Percentiles rank a stretch among this genome's conserved stretches.
Conservation (phyloP, 352 stramenopile genomes). For the Phytophthora pisi region DNA sequence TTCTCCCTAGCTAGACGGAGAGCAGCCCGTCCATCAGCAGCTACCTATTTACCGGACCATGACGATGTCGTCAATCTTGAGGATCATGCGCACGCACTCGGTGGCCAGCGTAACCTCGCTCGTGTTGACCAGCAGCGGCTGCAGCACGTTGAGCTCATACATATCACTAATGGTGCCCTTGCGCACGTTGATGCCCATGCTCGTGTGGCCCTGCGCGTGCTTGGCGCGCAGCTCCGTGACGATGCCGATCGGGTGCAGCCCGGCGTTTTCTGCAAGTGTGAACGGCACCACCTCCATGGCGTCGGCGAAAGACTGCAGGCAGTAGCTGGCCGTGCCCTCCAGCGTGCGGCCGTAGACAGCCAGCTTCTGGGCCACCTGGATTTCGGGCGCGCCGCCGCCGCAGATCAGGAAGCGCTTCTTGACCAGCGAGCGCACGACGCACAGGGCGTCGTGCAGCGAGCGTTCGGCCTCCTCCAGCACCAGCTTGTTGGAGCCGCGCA, state of each 20-base stretch:
- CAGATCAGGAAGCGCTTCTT: conserved; percentile 99
- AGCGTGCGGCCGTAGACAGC: conserved; percentile 93
- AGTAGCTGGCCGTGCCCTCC: conserved; percentile 96
- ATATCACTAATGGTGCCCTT: conserved; percentile 98
- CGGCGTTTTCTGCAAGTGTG: conserved; percentile 99
- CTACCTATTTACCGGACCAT: conserved; percentile 89
- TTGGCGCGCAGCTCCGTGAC: conserved; percentile 96
- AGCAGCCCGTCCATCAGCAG: conserved; percentile 14
- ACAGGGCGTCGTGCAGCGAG: conserved; percentile 99
- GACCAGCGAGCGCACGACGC: conserved; percentile 97
- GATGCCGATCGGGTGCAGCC: conserved; percentile 98
- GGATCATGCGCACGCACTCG: conserved; percentile 99
- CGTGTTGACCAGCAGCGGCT: conserved; percentile 98
- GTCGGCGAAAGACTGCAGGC: conserved; percentile 97
- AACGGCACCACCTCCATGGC: conserved; percentile 98
- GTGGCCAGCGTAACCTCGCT: conserved; percentile 97
- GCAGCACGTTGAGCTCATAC: conserved; percentile 98
- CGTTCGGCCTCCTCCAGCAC: conserved; percentile 98
- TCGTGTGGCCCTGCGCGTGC: conserved; percentile 93
- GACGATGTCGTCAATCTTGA: conserved; percentile 99
- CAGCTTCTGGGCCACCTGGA: conserved; percentile 95
- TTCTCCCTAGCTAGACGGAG: neutral
- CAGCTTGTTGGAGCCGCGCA: conserved; percentile 98
- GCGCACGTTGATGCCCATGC: conserved; percentile 97
- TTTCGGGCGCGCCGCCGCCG: conserved; percentile 97